Evolutionary conservation across 2,329 filamentous ascomycete species (phyloP).

Genomic region (Bipolaris oryzae): DNA sequence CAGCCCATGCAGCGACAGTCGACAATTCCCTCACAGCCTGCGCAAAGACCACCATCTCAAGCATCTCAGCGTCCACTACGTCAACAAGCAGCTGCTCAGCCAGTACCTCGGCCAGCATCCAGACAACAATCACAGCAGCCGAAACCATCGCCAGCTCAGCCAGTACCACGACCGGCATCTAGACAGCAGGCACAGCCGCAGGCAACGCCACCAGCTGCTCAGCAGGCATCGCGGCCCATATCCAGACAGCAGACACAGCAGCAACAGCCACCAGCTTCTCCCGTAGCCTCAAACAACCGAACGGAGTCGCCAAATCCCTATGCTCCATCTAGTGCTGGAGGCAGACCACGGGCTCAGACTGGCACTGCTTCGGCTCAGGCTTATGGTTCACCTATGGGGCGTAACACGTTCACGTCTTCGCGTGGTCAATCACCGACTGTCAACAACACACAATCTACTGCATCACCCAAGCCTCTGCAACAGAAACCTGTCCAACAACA

Average conservation of each 20-base stretch:
- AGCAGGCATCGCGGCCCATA: constrained; percentile 6
- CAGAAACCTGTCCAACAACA: not conserved
- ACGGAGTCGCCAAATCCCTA: constrained; percentile 68
- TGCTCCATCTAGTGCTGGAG: constrained; percentile 42
- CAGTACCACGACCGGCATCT: constrained; percentile 7
- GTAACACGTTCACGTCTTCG: constrained; percentile 47
- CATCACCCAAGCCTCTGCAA: constrained; percentile 47
- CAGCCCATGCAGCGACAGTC: constrained; percentile 9
- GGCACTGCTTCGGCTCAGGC: constrained; percentile 42
- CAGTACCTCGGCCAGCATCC: not conserved
- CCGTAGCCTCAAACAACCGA: constrained; percentile 21
- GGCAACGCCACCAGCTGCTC: not conserved
- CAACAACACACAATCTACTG: constrained; percentile 44
- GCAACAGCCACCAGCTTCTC: constrained; percentile 12
- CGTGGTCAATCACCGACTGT: constrained; percentile 49
- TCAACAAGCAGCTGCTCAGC: constrained; percentile 7
- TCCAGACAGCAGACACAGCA: constrained; percentile 11
- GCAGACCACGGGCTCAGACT: constrained; percentile 48
- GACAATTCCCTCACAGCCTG: constrained; percentile 4
- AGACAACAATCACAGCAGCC: not conserved
- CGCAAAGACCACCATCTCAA: constrained; percentile 10
- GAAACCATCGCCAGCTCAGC: not conserved
- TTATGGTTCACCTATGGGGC: constrained; percentile 40
- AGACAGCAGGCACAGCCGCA: constrained; percentile 2
- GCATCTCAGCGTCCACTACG: constrained; percentile 8